A percentile compares a stretch with the other conserved stretches of the same genome.
These are phyloP conservation scores for Mallotus repandus DNA, from an alignment of 441 rosid species.

Conservation along the genomic window DNA sequence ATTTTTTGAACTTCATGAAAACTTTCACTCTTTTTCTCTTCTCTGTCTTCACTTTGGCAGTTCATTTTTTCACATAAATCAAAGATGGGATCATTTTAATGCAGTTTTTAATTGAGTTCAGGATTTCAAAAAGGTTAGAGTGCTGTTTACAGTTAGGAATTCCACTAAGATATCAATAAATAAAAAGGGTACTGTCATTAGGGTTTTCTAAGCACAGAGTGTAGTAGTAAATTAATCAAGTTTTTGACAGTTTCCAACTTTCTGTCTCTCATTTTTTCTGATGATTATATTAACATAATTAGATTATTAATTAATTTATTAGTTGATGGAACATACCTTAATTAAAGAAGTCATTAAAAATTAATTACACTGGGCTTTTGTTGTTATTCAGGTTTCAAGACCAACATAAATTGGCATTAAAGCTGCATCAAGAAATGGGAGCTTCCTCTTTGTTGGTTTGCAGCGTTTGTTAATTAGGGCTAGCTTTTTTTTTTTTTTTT, in stretches of 20 bases:
- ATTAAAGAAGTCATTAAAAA: slow-evolving; percentile 15
- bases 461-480: slow-evolving; percentile 22
- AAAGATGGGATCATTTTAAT: slow-evolving; percentile 24
- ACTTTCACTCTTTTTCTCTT: slow-evolving; percentile 8
- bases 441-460: slow-evolving; percentile 35
- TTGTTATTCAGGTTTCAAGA: slow-evolving; percentile 71
- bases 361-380: slow-evolving; percentile 8
- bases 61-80: background rate
- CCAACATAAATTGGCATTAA: slow-evolving; percentile 48
- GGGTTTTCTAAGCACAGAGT: slow-evolving; percentile 24
- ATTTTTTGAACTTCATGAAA: slow-evolving; percentile 36
- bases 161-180: slow-evolving; percentile 18
- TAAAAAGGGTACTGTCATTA: slow-evolving; percentile 5
- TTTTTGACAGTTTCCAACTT: slow-evolving; percentile 18
- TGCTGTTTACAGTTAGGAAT: slow-evolving; percentile 26
- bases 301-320: background rate
- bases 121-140: slow-evolving; percentile 25
- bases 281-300: background rate
- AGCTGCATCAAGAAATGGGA: slow-evolving; percentile 38
- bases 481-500: no score
- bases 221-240: background rate
- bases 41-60: slow-evolving; percentile 4
- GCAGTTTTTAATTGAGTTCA: slow-evolving; percentile 25
- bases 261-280: slow-evolving; percentile 13
- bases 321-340: slow-evolving; percentile 23